Evolutionary conservation across 208 protist genomes (phyloP), one percentile per base, ranked within the genome.

Genomic region (Jaenimonas drosophilae): DNA sequence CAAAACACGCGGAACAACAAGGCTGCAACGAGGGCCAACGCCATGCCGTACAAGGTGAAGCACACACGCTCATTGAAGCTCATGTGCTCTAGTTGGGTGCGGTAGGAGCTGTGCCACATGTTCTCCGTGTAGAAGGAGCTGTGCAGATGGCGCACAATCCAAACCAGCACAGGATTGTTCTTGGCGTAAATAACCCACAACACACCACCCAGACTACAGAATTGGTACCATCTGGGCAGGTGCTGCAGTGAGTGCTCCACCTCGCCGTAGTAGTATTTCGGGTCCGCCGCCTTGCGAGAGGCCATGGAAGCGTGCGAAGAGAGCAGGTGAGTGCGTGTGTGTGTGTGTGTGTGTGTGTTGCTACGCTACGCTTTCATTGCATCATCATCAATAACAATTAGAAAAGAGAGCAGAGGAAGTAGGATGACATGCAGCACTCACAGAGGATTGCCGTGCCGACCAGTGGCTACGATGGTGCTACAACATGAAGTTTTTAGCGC

Each of bases 151-250:
- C 72, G 49, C 1, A 84, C 80, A 1, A 90, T 62, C 75, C 77
- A 89, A 0, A 32, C 67, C 12, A 90, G 59, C 16, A 90, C 53
- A 6, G 64, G 52, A 31, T 75, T 88, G 49, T 88, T 60, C 20
- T 78, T 70, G 39, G 90, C 38, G 26, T 81, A 78, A 43, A 85
- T 66, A 7, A 89, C 59, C n/a, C 63, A 65, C 17, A 88, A 63
- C n/a, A 89, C 59, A 16, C 66, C 70, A 28, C 60, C 65, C 4
- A 88, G 26, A 26, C 66, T 68, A 32, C 83, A 16, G 19, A 88
- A 33, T 45, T 93, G 85, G 45, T 89, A 93, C 77, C 77, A 93
- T 36, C 64, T 77, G 3, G 85, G 85, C 7, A 93, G 59, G 49
- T 76, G 68, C 49, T 82, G 66, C 11, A 93, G 47, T 4, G 85